Evolutionary conservation across 768 basidiomycete species (phyloP), one percentile per base, ranked within the genome.

Genomic region (Leccinum ochraceum): DNA sequence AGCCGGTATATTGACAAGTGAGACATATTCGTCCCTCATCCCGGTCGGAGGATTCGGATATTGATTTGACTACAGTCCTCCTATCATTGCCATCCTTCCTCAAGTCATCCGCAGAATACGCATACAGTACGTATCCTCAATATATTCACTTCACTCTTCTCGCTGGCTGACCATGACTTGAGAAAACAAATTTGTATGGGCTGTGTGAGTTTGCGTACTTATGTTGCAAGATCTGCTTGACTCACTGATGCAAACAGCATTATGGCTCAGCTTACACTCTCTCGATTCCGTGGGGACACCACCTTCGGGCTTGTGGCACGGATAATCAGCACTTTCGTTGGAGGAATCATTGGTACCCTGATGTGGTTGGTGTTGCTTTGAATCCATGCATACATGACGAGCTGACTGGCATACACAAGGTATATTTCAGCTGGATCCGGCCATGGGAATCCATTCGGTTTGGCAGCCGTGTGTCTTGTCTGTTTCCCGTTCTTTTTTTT

Each of bases 211-310:
- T 30, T 42, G n/a, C 55, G 6, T 53, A 9, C 42, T 30, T 57
- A 1, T 3, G 8, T 57, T 22, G 10, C 30, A 17, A 39, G 20
- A 4, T 26, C n/a, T 37, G 20, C 17, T 46, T 58, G 32, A 48
- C 57, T 61, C 32, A 63, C 2, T 11, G 17, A 53, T 5, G 13
- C 34, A 28, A 1, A 17, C 58, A 89, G 87, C 17, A 80, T 91
- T 67, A 90, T 92, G 86, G 89, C 83, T 0, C 90, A 92, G 66
- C 75, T 90, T 6, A 88, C 88, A 0, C 71, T 90, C 0, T 77
- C 86, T 9, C 83, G 89, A 17, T 92, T 90, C 67, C 80, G 87
- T 49, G 90, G 90, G 1, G 90, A 93, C 56, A 93, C 90, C 0
- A 80, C 83, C 0, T 88, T 88, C 60, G 87, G 83, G 2, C 78